These are phyloP conservation scores for Termitomyces sp. DNA, from an alignment of 1,284 basidiomycete genomes.

Conservation along the genomic window DNA sequence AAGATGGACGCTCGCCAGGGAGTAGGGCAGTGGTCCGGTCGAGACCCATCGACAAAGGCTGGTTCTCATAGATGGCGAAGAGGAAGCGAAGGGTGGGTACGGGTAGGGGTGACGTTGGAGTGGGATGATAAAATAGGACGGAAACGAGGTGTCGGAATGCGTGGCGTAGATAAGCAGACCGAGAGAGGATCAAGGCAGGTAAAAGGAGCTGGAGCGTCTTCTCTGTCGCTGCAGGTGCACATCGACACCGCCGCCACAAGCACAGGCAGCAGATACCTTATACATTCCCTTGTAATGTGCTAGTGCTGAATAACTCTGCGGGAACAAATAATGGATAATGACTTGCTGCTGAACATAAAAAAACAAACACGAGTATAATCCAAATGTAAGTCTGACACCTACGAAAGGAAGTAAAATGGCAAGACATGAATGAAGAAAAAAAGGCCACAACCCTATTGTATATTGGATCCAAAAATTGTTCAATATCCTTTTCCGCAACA, in stretches of 20 bases:
- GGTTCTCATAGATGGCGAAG: conserved; percentile 90
- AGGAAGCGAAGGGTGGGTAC: conserved; percentile 63
- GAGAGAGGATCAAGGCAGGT: conserved; percentile 47
- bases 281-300: too few species aligned
- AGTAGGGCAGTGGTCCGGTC: conserved; percentile 93
- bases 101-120: conserved; percentile 29
- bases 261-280: conserved; percentile 12
- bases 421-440: too few species aligned
- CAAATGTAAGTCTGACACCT: too few species aligned
- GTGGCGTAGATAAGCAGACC: conserved; percentile 68
- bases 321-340: too few species aligned
- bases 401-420: too few species aligned
- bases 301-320: too few species aligned
- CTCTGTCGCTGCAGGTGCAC: conserved; percentile 48
- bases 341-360: too few species aligned
- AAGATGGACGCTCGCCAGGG: conserved; percentile 86
- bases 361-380: too few species aligned
- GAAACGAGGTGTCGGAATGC: conserved; percentile 43
- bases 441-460: too few species aligned
- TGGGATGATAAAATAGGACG: conserved; percentile 32
- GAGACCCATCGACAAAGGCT: conserved; percentile 89
- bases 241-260: conserved; percentile 41
- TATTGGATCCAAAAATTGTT: too few species aligned
- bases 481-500: too few species aligned
- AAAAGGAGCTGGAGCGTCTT: conserved; percentile 66